Conservation (phyloP, 2,329 filamentous ascomycete genomes). For the Incumbomyces delicatus region DNA sequence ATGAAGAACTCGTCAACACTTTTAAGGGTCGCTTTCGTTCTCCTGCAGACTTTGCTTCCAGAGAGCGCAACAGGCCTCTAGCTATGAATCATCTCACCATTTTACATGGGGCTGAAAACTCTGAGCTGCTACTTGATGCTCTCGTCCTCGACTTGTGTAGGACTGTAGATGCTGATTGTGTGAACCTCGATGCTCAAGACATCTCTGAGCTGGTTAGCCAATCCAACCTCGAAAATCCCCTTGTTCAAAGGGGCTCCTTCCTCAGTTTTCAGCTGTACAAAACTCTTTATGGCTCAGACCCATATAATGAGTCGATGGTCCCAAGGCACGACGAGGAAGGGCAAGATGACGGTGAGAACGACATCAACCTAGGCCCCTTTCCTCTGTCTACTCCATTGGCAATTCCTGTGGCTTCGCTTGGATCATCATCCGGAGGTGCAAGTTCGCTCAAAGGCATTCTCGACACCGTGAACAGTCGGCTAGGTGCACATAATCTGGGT, state of each 20-base stretch:
- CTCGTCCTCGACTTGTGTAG: slow-evolving; percentile 56
- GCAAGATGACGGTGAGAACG: slow-evolving; percentile 16
- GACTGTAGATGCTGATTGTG: slow-evolving; percentile 39
- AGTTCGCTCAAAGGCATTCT: not conserved
- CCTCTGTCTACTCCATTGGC: not conserved
- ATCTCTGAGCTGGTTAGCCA: slow-evolving; percentile 31
- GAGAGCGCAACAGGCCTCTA: slow-evolving; percentile 19
- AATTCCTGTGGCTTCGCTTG: slow-evolving; percentile 1
- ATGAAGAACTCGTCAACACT: slow-evolving; percentile 16
- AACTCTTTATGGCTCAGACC: slow-evolving; percentile 2
- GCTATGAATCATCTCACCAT: slow-evolving; percentile 44
- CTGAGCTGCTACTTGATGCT: slow-evolving; percentile 45
- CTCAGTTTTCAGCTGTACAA: slow-evolving; percentile 20
- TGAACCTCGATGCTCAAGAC: slow-evolving; percentile 37
- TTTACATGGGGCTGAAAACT: slow-evolving; percentile 49
- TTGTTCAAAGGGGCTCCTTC: slow-evolving; percentile 12
- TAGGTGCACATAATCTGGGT: not conserved
- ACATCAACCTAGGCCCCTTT: slow-evolving; percentile 6
- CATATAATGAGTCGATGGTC: not conserved
- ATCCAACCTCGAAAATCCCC: slow-evolving; percentile 7
- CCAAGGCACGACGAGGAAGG: slow-evolving; percentile 2
- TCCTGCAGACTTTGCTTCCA: slow-evolving; percentile 23
- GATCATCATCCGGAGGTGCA: not conserved
- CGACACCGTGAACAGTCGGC: not conserved
- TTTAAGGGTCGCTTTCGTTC: slow-evolving; percentile 15